Evolutionary conservation across 2,329 filamentous ascomycete species (phyloP).

Genomic region (Colletotrichum falcatum): DNA sequence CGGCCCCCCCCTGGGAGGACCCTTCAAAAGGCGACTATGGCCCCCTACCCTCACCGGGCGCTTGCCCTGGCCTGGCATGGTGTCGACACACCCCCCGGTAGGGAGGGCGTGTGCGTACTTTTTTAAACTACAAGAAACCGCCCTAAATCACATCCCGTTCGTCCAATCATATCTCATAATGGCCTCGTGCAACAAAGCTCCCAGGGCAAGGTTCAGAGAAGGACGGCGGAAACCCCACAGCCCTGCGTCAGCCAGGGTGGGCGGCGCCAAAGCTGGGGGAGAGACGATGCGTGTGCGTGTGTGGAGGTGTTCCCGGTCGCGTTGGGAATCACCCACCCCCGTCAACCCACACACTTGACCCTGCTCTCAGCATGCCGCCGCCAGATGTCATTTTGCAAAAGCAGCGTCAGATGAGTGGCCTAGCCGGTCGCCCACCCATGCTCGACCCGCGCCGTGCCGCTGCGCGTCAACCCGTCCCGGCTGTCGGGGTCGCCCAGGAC

Average conservation of each 20-base stretch:
- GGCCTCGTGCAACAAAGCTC: constrained; percentile 57
- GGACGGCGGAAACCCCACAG: constrained; percentile 21
- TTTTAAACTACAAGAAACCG: constrained; percentile 47
- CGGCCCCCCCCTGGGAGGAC: neutral
- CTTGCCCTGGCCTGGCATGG: constrained; percentile 46
- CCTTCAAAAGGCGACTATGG: constrained; percentile 44
- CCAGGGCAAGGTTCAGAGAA: constrained; percentile 28
- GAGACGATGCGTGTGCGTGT: neutral
- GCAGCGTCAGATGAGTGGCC: constrained; percentile 53
- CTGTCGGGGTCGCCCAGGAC: constrained; percentile 45
- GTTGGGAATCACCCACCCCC: constrained; percentile 14
- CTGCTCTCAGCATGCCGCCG: constrained; percentile 44
- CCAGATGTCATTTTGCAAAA: constrained; percentile 46
- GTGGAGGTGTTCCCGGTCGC: constrained; percentile 22
- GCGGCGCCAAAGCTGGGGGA: constrained; percentile 17
- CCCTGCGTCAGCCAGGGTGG: constrained; percentile 15
- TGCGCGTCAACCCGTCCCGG: constrained; percentile 43
- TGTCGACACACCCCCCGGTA: constrained; percentile 39
- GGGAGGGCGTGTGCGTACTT: constrained; percentile 57
- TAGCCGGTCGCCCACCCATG: constrained; percentile 39
- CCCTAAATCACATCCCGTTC: constrained; percentile 49
- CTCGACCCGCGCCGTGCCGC: constrained; percentile 44
- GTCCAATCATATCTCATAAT: constrained; percentile 68
- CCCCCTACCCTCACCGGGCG: constrained; percentile 42
- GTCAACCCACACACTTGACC: constrained; percentile 19